Conservation (phyloP, 768 basidiomycete species). For the Termitomyces sp. region DNA sequence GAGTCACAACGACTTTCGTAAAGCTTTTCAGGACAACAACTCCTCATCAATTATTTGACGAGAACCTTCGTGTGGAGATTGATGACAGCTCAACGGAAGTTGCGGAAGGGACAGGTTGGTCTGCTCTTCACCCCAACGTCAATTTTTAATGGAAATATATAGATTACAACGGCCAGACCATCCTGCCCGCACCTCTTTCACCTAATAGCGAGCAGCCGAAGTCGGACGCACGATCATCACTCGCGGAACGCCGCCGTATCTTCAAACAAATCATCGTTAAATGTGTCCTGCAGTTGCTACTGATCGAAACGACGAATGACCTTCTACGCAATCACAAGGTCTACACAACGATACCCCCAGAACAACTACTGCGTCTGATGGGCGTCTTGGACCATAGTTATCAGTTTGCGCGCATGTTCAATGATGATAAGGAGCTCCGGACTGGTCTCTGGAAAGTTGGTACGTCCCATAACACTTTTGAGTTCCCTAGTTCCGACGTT, state of each 20-base stretch:
- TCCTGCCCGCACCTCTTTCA: constrained; percentile 87
- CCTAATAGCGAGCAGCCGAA: constrained; percentile 60
- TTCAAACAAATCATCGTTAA: constrained; percentile 99
- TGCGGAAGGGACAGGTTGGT: constrained; percentile 44
- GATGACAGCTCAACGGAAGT: constrained; percentile 56
- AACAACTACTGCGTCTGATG: constrained; percentile 91
- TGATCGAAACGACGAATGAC: constrained; percentile 97
- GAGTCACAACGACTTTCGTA: constrained; percentile 88
- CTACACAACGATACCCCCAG: constrained; percentile 91
- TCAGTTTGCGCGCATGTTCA: constrained; percentile 95
- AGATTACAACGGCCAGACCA: constrained; percentile 67
- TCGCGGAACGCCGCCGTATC: constrained; percentile 73
- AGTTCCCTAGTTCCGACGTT: neutral
- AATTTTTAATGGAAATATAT: neutral
- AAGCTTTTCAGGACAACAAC: constrained; percentile 97
- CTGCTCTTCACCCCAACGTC: neutral
- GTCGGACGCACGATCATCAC: constrained; percentile 49
- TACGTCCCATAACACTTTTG: constrained; percentile 41
- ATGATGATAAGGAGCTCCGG: constrained; percentile 95
- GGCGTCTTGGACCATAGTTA: constrained; percentile 96
- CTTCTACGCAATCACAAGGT: constrained; percentile 89
- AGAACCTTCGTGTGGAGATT: constrained; percentile 82
- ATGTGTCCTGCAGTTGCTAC: constrained; percentile 93
- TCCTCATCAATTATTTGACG: constrained; percentile 95
- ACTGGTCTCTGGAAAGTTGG: constrained; percentile 99